Conservation (phyloP, 2,329 filamentous ascomycete species). For the Trichophyton verrucosum region DNA sequence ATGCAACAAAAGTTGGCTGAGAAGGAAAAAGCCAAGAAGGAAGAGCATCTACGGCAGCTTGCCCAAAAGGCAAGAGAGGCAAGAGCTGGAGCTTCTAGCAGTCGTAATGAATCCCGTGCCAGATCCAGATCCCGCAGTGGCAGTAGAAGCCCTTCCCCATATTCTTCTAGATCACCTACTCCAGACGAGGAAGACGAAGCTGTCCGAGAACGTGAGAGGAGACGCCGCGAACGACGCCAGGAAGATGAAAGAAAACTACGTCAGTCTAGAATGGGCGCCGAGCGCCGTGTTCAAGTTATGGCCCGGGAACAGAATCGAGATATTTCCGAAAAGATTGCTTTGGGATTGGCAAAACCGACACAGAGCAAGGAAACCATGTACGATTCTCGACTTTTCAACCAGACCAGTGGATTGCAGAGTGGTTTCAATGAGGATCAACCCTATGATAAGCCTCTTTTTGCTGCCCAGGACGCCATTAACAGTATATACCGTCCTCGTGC, state of each 20-base stretch:
- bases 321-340: slow-evolving; percentile 90
- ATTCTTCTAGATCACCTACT: slow-evolving; percentile 32
- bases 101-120: slow-evolving; percentile 35
- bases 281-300: slow-evolving; percentile 82
- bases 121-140: slow-evolving; percentile 38
- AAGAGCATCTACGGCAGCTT: slow-evolving; percentile 75
- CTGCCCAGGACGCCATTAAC: slow-evolving; percentile 85
- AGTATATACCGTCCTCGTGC: slow-evolving; percentile 81
- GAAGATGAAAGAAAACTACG: slow-evolving; percentile 83
- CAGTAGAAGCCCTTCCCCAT: slow-evolving; percentile 29
- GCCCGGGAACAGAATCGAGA: slow-evolving; percentile 92
- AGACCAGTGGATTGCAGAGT: slow-evolving; percentile 75
- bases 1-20: slow-evolving; percentile 96
- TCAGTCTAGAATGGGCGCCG: slow-evolving; percentile 89
- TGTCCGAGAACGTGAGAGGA: slow-evolving; percentile 61
- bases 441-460: slow-evolving; percentile 95
- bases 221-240: slow-evolving; percentile 61
- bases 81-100: slow-evolving; percentile 42
- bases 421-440: slow-evolving; percentile 96
- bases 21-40: slow-evolving; percentile 90
- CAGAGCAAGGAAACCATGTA: slow-evolving; percentile 91
- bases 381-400: slow-evolving; percentile 90
- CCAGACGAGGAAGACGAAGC: slow-evolving; percentile 55
- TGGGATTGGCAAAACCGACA: slow-evolving; percentile 89
- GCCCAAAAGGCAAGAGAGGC: slow-evolving; percentile 89